Evolutionary conservation across 768 basidiomycete genomes (phyloP), one percentile per base, ranked within the genome.

Genomic region (Pisolithus sp.): DNA sequence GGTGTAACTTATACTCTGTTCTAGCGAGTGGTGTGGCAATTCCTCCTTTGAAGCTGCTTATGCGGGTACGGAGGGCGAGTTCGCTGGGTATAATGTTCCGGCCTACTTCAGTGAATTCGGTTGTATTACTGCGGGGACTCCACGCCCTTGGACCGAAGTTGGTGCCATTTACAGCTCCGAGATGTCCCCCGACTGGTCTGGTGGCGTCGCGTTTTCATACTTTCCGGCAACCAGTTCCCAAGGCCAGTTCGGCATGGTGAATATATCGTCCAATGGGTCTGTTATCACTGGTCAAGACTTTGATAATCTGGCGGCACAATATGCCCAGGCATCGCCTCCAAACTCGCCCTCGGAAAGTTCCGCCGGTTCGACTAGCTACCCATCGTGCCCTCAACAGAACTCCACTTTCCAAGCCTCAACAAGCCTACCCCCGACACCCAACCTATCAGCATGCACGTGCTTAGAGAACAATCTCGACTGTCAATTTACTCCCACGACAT

Each of bases 21-120:
- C 45, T 59, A 93, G 92, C 60, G 78, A 84, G 58, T 93, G 87
- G 87, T 93, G 91, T 65, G 92, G 91, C 38, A 70, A 77, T 55
- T 79, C 80, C 4, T 79, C 71, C 9, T 81, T 82, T 63, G 60
- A 77, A 49, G 65, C 65, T 8, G 73, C 80, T 5, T 92, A 89
- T 67, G 75, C 79, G 44, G 66, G 57, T 30, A 76, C 75, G 44
- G 79, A 81, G 18, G 68, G 63, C 31, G 74, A 78, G 18, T 90
- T 79, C 60, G 73, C 78, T 20, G 67, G 73, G 54, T 86, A 82
- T 67, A 89, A 89, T 52, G 79, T 94, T 24, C 81, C 81, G 2
- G 89, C 91, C 8, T 94, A 95, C 74, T 90, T 95, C 72, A 87
- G 88, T 63, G 90, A 92, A 76, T 95, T 79, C 50, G 89, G 91